Evolutionary conservation across 202 grass and related monocot species (phyloP).

Genomic region (Saccharum hybrid): DNA sequence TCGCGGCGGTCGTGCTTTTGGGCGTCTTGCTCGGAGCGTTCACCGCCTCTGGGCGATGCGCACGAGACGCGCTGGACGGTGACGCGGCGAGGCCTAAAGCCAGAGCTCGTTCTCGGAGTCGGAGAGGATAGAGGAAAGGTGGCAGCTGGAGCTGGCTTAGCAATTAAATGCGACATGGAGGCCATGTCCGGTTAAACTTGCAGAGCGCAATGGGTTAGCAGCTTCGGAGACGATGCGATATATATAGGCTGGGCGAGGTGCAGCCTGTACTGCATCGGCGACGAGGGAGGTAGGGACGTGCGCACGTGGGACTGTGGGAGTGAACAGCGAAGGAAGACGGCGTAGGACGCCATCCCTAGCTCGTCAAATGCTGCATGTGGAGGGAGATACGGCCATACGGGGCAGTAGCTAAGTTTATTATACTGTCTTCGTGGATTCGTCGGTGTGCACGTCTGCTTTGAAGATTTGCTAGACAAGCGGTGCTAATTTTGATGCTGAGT

Average conservation of each 20-base stretch:
- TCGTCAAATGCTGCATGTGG: not conserved
- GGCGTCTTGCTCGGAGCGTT: not conserved
- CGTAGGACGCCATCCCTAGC: not conserved
- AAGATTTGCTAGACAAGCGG: not conserved
- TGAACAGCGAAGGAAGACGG: not conserved
- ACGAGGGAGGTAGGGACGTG: not conserved
- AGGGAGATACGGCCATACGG: not conserved
- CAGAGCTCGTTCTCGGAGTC: conserved; percentile 31
- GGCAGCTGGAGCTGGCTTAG: conserved; percentile 21
- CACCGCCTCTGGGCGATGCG: conserved; percentile 4
- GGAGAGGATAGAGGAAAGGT: conserved; percentile 14
- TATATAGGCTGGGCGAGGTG: conserved; percentile 23
- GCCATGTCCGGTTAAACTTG: conserved; percentile 33
- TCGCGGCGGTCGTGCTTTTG: conserved; percentile 60
- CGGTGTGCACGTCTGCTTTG: not conserved
- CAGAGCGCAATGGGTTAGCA: conserved; percentile 19
- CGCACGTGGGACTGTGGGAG: not conserved
- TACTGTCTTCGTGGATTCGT: not conserved
- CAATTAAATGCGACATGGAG: conserved; percentile 46
- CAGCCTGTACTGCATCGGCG: not conserved
- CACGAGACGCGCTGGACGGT: conserved; percentile 12
- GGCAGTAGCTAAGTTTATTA: not conserved
- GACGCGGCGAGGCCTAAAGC: conserved; percentile 38
- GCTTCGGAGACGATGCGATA: not conserved
- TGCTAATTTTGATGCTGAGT: conserved; percentile 5